These are phyloP conservation scores for Geranium incanum DNA, from an alignment of 441 rosid species.

Conservation along the genomic window DNA sequence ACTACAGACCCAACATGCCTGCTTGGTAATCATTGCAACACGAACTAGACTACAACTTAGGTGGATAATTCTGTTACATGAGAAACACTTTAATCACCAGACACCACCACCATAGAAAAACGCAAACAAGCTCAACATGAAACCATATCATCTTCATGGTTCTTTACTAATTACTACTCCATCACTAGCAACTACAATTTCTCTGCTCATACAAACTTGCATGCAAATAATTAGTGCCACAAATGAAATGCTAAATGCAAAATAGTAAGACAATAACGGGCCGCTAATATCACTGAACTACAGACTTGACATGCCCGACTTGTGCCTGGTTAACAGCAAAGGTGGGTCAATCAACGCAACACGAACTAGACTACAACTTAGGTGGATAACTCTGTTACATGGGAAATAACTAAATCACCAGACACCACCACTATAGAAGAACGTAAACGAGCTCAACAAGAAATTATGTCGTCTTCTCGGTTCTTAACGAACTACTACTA, in stretches of 20 bases:
- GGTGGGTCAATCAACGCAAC: background rate
- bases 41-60: background rate
- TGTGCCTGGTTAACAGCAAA: too few relatives aligned
- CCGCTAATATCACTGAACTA: background rate
- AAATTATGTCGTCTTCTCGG: background rate
- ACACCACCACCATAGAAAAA: background rate
- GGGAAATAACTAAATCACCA: background rate
- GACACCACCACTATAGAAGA: background rate
- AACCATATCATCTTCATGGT: background rate
- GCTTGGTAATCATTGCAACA: background rate
- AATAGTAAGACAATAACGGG: background rate
- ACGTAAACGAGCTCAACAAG: background rate
- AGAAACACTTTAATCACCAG: background rate
- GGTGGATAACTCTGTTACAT: background rate
- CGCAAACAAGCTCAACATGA: background rate
- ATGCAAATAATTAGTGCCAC: too few relatives aligned
- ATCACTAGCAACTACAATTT: too few relatives aligned
- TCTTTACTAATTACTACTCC: too few relatives aligned
- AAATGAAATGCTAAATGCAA: background rate
- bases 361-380: background rate
- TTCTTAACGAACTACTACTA: background rate
- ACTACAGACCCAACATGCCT: background rate
- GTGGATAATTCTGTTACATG: background rate
- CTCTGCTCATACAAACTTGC: too few relatives aligned
- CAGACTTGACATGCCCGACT: background rate